These are phyloP conservation scores for Zizania palustris DNA, from an alignment of 202 grass and related monocot species.

Conservation along the genomic window DNA sequence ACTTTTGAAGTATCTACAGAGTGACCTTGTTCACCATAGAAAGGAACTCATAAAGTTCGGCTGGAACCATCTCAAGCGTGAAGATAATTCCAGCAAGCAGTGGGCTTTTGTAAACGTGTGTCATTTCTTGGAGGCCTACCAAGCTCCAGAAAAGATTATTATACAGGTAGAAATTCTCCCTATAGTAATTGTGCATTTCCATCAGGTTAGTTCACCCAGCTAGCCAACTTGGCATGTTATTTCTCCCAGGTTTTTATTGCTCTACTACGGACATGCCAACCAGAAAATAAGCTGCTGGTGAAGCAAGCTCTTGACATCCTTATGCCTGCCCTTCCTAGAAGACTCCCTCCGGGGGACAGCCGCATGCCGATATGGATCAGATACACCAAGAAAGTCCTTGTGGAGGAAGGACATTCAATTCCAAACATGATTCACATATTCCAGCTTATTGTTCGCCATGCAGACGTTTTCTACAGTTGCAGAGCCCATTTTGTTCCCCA, in stretches of 20 bases:
- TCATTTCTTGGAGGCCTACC: constrained; percentile 97
- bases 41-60: constrained; percentile 99
- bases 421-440: constrained; percentile 99
- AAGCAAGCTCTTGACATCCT: constrained; percentile 98
- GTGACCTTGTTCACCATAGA: constrained; percentile 90
- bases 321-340: constrained; percentile 94
- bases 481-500: constrained; percentile 99
- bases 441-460: constrained; percentile 98
- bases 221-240: background rate
- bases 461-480: constrained; percentile 96
- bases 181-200: constrained; percentile 39
- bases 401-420: constrained; percentile 99
- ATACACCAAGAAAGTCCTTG: constrained; percentile 98
- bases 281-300: constrained; percentile 95
- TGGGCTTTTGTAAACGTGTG: constrained; percentile 99
- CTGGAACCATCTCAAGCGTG: constrained; percentile 99
- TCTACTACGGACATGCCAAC: constrained; percentile 93
- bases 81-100: constrained; percentile 99
- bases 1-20: constrained; percentile 97
- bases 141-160: constrained; percentile 99
- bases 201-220: constrained; percentile 14
- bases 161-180: constrained; percentile 54
- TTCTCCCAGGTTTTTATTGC: constrained; percentile 87
- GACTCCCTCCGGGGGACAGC: constrained; percentile 86
- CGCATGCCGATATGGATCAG: constrained; percentile 99